These are phyloP conservation scores for Tetrahymena malaccensis DNA, from an alignment of 73 alveolate species.

Conservation along the genomic window DNA sequence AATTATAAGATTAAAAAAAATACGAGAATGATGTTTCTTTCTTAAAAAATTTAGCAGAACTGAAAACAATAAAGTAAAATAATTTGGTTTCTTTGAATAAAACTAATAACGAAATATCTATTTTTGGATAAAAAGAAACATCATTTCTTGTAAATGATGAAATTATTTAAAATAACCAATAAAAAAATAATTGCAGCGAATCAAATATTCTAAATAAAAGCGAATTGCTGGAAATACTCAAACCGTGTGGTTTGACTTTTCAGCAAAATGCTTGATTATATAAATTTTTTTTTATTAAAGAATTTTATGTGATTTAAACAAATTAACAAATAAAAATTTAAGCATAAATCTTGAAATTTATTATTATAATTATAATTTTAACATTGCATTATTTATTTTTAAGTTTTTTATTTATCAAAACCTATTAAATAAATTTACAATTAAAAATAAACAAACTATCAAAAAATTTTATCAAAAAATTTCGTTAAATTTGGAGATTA, in stretches of 20 bases:
- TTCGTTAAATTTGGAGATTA: not conserved
- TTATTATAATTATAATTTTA: too few relatives aligned
- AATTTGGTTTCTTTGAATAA: not conserved
- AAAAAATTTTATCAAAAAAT: not conserved
- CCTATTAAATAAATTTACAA: too few relatives aligned
- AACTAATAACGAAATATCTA: not conserved
- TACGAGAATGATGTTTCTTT: not conserved
- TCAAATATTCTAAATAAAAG: not conserved
- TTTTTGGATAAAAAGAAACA: not conserved
- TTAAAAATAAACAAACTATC: not conserved
- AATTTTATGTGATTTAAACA: too few relatives aligned
- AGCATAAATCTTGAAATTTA: too few relatives aligned
- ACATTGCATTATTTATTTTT: too few relatives aligned
- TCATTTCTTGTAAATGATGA: not conserved
- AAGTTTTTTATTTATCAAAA: too few relatives aligned
- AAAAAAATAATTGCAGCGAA: not conserved
- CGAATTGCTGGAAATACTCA: not conserved
- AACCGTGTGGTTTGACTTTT: not conserved
- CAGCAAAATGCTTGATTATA: not conserved
- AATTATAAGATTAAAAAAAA: not conserved
- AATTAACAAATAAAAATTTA: too few relatives aligned
- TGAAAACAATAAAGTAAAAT: not conserved
- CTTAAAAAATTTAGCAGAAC: not conserved
- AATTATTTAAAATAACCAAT: not conserved
- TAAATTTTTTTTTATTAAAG: too few relatives aligned